A percentile compares a stretch with the other conserved stretches of the same genome.
Evolutionary conservation across 1,284 basidiomycete genomes (phyloP).

Genomic region (Microbotryum violaceum): DNA sequence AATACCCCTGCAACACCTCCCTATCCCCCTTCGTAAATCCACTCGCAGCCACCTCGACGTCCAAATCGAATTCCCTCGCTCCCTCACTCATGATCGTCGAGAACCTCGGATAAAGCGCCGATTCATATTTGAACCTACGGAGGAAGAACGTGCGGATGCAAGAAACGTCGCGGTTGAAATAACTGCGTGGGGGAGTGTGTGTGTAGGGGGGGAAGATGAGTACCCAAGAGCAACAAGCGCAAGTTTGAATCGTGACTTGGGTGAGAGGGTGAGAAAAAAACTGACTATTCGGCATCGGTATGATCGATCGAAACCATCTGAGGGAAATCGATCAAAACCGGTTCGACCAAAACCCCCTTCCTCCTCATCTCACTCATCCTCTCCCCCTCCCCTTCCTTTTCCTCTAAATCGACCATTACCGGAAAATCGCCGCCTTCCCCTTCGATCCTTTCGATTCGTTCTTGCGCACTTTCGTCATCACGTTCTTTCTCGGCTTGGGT

Average conservation of each 20-base stretch:
- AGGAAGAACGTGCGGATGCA: slow-evolving; percentile 92
- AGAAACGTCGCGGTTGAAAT: slow-evolving; percentile 96
- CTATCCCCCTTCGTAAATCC: slow-evolving; percentile 79
- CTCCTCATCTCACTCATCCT: slow-evolving; percentile 10
- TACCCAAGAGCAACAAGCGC: too few species aligned
- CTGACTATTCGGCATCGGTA: slow-evolving; percentile 90
- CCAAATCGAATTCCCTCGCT: slow-evolving; percentile 55
- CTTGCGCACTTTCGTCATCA: slow-evolving; percentile 28
- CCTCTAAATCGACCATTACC: slow-evolving; percentile 23
- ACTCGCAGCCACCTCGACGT: slow-evolving; percentile 83
- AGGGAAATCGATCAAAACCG: slow-evolving; percentile 95
- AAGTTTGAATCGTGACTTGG: too few species aligned
- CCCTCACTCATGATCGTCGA: slow-evolving; percentile 31
- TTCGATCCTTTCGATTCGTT: slow-evolving; percentile 23
- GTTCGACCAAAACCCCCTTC: slow-evolving; percentile 46
- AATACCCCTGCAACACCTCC: slow-evolving; percentile 58
- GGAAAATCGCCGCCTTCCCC: slow-evolving; percentile 17
- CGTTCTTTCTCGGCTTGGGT: slow-evolving; percentile 29
- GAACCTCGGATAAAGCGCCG: slow-evolving; percentile 77
- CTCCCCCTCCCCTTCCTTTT: slow-evolving; percentile 49
- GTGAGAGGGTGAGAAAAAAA: slow-evolving; percentile 13
- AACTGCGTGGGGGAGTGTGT: slow-evolving; percentile 56
- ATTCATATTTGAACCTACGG: slow-evolving; percentile 87
- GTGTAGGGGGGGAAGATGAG: too few species aligned
- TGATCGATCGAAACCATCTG: slow-evolving; percentile 99